Evolutionary conservation across 2,329 filamentous ascomycete species (phyloP).

Genomic region (Sporothrix sp.): DNA sequence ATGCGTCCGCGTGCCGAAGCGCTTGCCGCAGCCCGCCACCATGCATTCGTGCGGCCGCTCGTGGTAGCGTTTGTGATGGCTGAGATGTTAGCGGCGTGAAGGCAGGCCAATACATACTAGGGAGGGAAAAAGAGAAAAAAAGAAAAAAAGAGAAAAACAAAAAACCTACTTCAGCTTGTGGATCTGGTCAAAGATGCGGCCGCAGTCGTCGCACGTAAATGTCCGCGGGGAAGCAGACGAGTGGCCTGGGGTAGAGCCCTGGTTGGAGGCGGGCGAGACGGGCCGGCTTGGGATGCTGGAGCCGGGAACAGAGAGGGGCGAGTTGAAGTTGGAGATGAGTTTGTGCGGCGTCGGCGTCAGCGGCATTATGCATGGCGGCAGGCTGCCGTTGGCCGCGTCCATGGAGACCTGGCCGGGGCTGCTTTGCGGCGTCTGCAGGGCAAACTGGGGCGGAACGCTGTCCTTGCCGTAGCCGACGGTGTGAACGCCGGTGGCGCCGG

Average conservation of each 20-base stretch:
- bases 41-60: slow-evolving; percentile 42
- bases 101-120: too few relatives aligned
- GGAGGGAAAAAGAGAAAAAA: background rate
- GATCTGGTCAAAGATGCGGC: slow-evolving; percentile 43
- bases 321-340: slow-evolving; percentile 35
- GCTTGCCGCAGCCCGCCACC: slow-evolving; percentile 39
- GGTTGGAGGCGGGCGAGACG: slow-evolving; percentile 30
- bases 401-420: slow-evolving; percentile 5
- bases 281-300: slow-evolving; percentile 23
- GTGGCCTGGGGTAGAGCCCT: slow-evolving; percentile 14
- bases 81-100: slow-evolving; percentile 18
- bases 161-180: slow-evolving; percentile 47
- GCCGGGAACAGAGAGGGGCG: slow-evolving; percentile 29
- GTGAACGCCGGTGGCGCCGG: background rate
- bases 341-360: slow-evolving; percentile 10
- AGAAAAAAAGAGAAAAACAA: background rate
- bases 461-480: slow-evolving; percentile 9
- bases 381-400: slow-evolving; percentile 7
- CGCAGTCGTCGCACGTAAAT: slow-evolving; percentile 34
- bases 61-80: slow-evolving; percentile 52
- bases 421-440: slow-evolving; percentile 11
- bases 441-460: background rate
- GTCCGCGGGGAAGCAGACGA: slow-evolving; percentile 25
- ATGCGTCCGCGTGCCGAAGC: slow-evolving; percentile 53
- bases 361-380: slow-evolving; percentile 26